A percentile compares a stretch with the other conserved stretches of the same genome.
phyloP scores from a whole-genome alignment of 768 basidiomycete genomes.

The Pulveroboletus sp. region DNA sequence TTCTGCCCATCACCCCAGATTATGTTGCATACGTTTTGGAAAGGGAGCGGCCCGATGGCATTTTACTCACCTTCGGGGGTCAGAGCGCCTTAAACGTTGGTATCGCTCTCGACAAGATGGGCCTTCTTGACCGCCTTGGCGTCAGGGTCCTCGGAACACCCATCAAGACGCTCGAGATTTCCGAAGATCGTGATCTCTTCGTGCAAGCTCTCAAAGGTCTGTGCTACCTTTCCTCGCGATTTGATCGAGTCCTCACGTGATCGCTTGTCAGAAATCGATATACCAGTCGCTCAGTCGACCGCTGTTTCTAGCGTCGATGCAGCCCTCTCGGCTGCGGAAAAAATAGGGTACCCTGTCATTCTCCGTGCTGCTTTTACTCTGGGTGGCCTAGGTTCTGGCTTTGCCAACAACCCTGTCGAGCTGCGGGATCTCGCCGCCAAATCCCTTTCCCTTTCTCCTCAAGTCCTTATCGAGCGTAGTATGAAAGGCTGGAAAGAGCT shows the following conservation, averaged over 20 bases:
- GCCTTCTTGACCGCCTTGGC: conserved; percentile 86
- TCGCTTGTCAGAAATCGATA: conserved; percentile 77
- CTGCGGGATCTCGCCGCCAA: conserved; percentile 91
- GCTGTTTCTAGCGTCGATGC: conserved; percentile 95
- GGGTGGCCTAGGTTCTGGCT: conserved; percentile 97
- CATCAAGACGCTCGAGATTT: conserved; percentile 89
- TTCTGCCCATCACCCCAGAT: conserved; percentile 92
- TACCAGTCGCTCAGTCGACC: conserved; percentile 91
- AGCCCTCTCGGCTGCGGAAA: conserved; percentile 84
- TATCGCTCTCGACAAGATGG: conserved; percentile 95
- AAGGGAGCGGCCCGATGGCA: conserved; percentile 96
- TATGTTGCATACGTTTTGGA: conserved; percentile 99
- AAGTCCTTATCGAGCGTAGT: conserved; percentile 93
- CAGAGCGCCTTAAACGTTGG: conserved; percentile 98
- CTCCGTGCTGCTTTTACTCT: conserved; percentile 95
- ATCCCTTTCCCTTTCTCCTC: conserved; percentile 84
- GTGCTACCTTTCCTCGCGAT: conserved; percentile 13
- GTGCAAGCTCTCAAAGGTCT: conserved; percentile 92
- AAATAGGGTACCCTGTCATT: conserved; percentile 96
- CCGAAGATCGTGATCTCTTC: conserved; percentile 96
- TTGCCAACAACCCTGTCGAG: conserved; percentile 92
- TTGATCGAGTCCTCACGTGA: conserved; percentile 4
- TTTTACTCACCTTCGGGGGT: conserved; percentile 95
- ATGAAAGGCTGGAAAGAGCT: conserved; percentile 99
- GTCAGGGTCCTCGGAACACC: conserved; percentile 94